Base-by-base conservation (phyloP, 441 rosid species). In the Gossypium aridum region DNA sequence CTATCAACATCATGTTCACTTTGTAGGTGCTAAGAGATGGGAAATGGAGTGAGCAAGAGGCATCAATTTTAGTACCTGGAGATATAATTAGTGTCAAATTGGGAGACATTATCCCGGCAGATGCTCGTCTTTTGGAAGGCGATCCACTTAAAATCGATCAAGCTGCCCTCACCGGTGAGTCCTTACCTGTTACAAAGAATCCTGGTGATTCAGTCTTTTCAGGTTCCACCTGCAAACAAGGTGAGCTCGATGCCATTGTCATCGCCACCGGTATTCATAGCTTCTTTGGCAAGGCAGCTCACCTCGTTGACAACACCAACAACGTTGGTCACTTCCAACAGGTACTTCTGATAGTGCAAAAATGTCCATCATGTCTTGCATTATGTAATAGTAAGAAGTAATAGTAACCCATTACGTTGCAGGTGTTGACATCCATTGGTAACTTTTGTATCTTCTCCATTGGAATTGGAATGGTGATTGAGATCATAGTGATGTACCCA, bases 241-340 rank as follows among this genome's bases (percentile, higher is more conserved):
- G 98, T 64, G 99, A 95, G 86, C 87, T 95, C 56, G 98, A 92
- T 74, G 99, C 97, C 9, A 76, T 95, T 68, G 97, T 95, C 5
- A 93, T 95, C 5, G 98, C 97, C 77, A 93, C 98, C 0, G 98
- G 99, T 61, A 94, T 95, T 17, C 92, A 90, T 74, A 93, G 98
- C 80, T 95, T 95, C 87, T 95, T 95, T 66, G 99, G 99, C 73
- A 95, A 95, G 76, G 99, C 98, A 34, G 99, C 98, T 69, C 95
- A 90, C 83, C 96, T 95, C 47, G 98, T 95, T 14, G 98, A 95
- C 74, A 91, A 77, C 89, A 95, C 99, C 79, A 87, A 93, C 81
- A 90, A 93, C 56, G 89, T 39, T 20, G 99, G 98, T 19, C 99
- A 95, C 76, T 95, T 93, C 87, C 99, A 95, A 69, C 80, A 90